Evolutionary conservation across 148 eudicot species (phyloP), one percentile per base, ranked within the genome.

Genomic region (Diospyros lotus): DNA sequence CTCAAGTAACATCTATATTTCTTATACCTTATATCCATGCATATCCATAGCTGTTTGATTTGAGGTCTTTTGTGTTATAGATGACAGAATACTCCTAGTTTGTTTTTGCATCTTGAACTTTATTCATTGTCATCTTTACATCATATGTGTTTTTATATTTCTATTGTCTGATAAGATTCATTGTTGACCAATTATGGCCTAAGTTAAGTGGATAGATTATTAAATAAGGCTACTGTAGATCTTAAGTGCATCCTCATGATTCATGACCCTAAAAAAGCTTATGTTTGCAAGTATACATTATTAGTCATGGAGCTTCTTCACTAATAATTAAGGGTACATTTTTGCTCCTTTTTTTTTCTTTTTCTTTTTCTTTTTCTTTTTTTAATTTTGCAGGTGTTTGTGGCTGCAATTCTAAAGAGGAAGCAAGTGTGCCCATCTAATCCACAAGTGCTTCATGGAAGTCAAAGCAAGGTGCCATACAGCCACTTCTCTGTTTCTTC

Each of bases 351-450:
- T 8, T 48, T 48, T 48, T 48, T 48, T 48, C 4, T 48, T 48
- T 48, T 45, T 59, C 52, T 48, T 48, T 48, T 48, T 48, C 68
- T 39, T 52, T 58, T 63, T 11, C 66, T 52, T 68, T 48, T 44
- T 14, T 11, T 56, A 18, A 9, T 60, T 42, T 52, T n/a, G 13
- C 73, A 93, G 98, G 98, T 93, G 64, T 61, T 91, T 76, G 97
- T 93, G 85, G 98, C 98, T 79, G 98, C 98, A 87, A 78, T 80
- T 79, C 73, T 83, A 62, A 93, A 93, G 79, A 87, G 98, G 77
- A 91, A 91, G 74, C 84, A 81, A 79, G 85, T 74, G n/a, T 80
- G 82, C 73, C 92, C 96, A 74, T 81, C 88, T 60, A 78, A 91
- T 82, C 82, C 85, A 76, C 86, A 86, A 82, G 64, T 78, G 84